Evolutionary conservation across 2,329 filamentous ascomycete genomes (phyloP).

Genomic region (Chaetothyriales sp.): DNA sequence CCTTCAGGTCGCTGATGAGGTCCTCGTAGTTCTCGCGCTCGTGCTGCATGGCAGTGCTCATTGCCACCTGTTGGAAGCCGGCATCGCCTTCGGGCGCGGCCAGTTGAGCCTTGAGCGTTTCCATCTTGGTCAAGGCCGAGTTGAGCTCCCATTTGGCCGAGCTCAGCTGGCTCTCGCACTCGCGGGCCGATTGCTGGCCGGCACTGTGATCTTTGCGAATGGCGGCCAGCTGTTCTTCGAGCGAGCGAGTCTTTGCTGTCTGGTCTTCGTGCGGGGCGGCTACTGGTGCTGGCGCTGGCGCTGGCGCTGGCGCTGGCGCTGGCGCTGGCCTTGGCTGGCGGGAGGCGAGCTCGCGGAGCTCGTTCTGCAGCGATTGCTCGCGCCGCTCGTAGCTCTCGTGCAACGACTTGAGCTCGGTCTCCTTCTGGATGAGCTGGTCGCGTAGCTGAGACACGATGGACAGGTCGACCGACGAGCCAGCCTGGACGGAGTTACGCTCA

Average conservation of each 20-base stretch:
- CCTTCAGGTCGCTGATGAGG: slow-evolving; percentile 49
- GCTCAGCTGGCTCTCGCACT: slow-evolving; percentile 59
- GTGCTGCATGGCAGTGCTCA: slow-evolving; percentile 35
- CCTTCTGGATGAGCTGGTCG: slow-evolving; percentile 75
- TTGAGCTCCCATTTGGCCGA: slow-evolving; percentile 63
- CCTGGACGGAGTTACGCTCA: slow-evolving; percentile 79
- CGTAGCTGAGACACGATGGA: slow-evolving; percentile 76
- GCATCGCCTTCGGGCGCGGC: slow-evolving; percentile 19
- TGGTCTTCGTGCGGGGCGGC: not conserved
- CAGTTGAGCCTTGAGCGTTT: slow-evolving; percentile 28
- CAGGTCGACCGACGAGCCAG: slow-evolving; percentile 71
- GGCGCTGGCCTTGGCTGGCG: slow-evolving; percentile 21
- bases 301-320: no score
- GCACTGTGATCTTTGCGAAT: slow-evolving; percentile 67
- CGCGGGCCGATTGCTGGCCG: slow-evolving; percentile 56
- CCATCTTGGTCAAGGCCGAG: slow-evolving; percentile 43
- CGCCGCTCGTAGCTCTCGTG: slow-evolving; percentile 58
- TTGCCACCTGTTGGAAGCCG: slow-evolving; percentile 16
- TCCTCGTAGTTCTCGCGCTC: slow-evolving; percentile 46
- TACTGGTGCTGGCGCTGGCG: no score
- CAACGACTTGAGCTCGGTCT: slow-evolving; percentile 62
- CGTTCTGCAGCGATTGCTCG: slow-evolving; percentile 59
- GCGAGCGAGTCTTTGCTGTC: slow-evolving; percentile 25
- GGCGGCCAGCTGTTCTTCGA: slow-evolving; percentile 57
- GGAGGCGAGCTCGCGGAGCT: slow-evolving; percentile 50